phyloP scores from a whole-genome alignment of 2,329 filamentous ascomycete genomes.

The Nigrograna mackinnonii region DNA sequence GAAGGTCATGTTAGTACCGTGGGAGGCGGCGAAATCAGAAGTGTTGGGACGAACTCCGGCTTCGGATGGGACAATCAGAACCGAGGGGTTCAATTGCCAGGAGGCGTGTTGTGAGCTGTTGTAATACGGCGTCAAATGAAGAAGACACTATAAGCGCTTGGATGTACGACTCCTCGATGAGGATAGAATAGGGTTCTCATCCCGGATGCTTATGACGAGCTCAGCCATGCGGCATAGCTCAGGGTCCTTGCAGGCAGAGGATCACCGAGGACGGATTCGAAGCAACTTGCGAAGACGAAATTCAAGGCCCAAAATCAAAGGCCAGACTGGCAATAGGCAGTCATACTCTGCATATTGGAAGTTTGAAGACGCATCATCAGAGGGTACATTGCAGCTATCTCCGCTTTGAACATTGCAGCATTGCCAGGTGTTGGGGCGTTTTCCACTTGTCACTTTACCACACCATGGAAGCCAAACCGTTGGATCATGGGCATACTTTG shows the following conservation, averaged over 20 bases:
- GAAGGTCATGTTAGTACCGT: conserved; percentile 50
- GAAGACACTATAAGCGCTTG: not conserved
- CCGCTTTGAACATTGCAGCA: too few relatives aligned
- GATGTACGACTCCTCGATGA: not conserved
- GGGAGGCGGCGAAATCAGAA: conserved; percentile 35
- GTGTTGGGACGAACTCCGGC: conserved; percentile 9
- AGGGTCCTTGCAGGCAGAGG: conserved; percentile 1
- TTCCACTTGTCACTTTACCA: too few relatives aligned
- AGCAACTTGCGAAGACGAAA: too few relatives aligned
- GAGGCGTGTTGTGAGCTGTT: conserved; percentile 32
- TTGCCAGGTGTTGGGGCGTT: too few relatives aligned
- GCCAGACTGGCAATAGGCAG: too few relatives aligned
- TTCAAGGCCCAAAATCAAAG: too few relatives aligned
- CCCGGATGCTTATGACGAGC: not conserved
- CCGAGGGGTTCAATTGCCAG: conserved; percentile 31
- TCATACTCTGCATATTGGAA: too few relatives aligned
- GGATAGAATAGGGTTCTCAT: not conserved
- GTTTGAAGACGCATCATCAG: too few relatives aligned
- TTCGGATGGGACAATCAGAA: conserved; percentile 21
- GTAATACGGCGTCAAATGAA: not conserved
- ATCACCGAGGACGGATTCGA: too few relatives aligned
- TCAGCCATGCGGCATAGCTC: not conserved
- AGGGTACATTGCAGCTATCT: too few relatives aligned
- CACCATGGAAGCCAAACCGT: too few relatives aligned
- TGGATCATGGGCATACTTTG: too few relatives aligned